Base-by-base conservation (phyloP, 441 rosid species). In the Dalechampia spathulata region DNA sequence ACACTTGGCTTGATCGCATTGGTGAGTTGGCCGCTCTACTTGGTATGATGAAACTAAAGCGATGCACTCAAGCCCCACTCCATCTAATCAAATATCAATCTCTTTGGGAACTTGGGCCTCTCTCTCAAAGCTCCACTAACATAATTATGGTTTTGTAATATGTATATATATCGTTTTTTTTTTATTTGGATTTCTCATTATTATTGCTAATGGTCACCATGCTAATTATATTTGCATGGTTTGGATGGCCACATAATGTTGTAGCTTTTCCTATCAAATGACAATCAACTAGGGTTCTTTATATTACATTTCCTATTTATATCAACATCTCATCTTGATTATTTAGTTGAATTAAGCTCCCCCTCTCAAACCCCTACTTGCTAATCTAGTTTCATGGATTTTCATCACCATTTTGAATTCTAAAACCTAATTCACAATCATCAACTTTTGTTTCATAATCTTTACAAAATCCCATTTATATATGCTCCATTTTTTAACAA, bases 71-170 rank as follows among this genome's bases (percentile, higher is more conserved):
- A 72, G 46, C 69, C 76, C 78, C 80, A 57, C 76, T 41, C 61
- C 72, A 57, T 61, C 79, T 43, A 80, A 73, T 72, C 71, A 70
- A 71, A 51, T 49, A 68, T 74, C 87, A 66, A 83, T 82, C 87
- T 77, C 90, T 77, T 71, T 90, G 63, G 97, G 97, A 83, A 90
- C 78, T 83, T 86, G 95, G 95, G 83, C 90, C 93, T 79, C 78
- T 30, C 34, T 8, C 4, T 65, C 36, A 68, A 63, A 51, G 52
- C 57, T 53, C 75, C 66, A 52, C 55, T 58, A 63, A 61, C 52
- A 67, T 34, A 69, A 53, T 70, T 57, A 66, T 52, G 27, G 48
- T 43, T 25, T 61, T 46, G 51, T 51, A 34, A 40, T 16, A 21
- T 15, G 27, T 49, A 39, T 14, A 20, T 28, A 50, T 50, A 7